These are phyloP conservation scores for Fragaria iinumae DNA, from an alignment of 306 rosid genomes.

Conservation along the genomic window DNA sequence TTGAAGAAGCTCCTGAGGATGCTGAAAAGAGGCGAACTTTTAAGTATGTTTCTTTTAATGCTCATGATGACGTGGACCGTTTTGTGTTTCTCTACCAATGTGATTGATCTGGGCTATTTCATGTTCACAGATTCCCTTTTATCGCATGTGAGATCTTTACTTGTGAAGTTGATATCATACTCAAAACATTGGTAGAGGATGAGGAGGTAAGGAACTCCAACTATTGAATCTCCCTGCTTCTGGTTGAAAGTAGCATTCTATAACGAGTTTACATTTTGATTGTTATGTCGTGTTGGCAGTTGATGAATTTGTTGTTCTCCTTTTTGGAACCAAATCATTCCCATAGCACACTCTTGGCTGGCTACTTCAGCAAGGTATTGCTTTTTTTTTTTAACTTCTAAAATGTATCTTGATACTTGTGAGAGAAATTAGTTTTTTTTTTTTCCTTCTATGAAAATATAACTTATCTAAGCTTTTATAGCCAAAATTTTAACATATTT, in stretches of 20 bases:
- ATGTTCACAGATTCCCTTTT: conserved; percentile 80
- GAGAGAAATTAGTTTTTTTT: not conserved
- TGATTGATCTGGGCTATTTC: conserved; percentile 31
- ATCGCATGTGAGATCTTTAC: conserved; percentile 97
- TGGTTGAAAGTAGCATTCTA: conserved; percentile 13
- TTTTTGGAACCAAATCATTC: conserved; percentile 78
- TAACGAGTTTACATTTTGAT: conserved; percentile 30
- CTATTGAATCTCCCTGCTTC: conserved; percentile 15
- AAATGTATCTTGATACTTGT: conserved; percentile 5
- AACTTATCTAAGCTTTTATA: conserved; percentile 3
- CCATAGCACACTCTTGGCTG: conserved; percentile 86
- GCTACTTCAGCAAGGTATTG: conserved; percentile 95
- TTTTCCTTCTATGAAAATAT: not conserved
- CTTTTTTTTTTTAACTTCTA: conserved; percentile 27
- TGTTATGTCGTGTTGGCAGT: conserved; percentile 56
- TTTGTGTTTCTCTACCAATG: conserved; percentile 16
- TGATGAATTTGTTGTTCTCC: conserved; percentile 86
- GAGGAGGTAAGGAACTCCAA: conserved; percentile 64
- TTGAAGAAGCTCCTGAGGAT: conserved; percentile 93
- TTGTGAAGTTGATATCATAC: conserved; percentile 92
- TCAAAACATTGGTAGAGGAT: conserved; percentile 89
- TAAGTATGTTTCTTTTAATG: conserved; percentile 58
- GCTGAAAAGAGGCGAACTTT: conserved; percentile 85
- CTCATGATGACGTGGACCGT: conserved; percentile 4
- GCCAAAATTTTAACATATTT: not conserved